Base-by-base conservation (phyloP, 768 basidiomycete genomes). In the Trametes coccinea region DNA sequence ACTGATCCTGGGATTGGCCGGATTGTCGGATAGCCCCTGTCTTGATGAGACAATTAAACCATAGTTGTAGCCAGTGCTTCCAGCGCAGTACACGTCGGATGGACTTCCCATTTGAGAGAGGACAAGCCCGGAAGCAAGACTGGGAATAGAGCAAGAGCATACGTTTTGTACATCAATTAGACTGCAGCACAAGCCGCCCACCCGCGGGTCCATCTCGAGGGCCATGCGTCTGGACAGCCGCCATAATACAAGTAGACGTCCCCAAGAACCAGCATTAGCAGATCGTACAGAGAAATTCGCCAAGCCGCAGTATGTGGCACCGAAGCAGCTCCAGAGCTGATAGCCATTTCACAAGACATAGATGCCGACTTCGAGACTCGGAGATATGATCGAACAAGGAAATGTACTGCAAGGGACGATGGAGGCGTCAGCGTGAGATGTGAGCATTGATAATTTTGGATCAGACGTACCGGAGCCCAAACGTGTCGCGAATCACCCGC, bases 121-220 rank as follows among this genome's bases (percentile, higher is more conserved):
- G 13, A 43, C n/a, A 43, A 14, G n/a, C 41, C 41, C 34, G 34
- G 11, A 43, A 43, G 41, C 41, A 13, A 16, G n/a, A n/a, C 10
- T 14, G 41, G 22, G 41, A 43, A n/a, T 14, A 43, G 9, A 43
- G 41, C 34, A 11, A 37, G 11, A 37, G 34, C 34, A 46, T 27
- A 10, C 27, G 45, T 17, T 10, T 31, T 29, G 27, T 13, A 47
- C 50, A 53, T 29, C 17, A 5, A 53, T 40, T 10, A 13, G 11
- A 53, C 39, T 13, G 17, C 22, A 41, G 22, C 51, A 22, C 37
- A 46, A 37, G 47, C 47, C 2, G 47, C 56, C 56, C 37, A 57
- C 56, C 46, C 56, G 56, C 22, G 45, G 56, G 56, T 57, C 56
- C 56, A 47, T 48, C 56, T 39, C 47, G 11, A 48, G 56, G 56